Conservation (phyloP, 305 asterid species). For the Striga hermonthica region DNA sequence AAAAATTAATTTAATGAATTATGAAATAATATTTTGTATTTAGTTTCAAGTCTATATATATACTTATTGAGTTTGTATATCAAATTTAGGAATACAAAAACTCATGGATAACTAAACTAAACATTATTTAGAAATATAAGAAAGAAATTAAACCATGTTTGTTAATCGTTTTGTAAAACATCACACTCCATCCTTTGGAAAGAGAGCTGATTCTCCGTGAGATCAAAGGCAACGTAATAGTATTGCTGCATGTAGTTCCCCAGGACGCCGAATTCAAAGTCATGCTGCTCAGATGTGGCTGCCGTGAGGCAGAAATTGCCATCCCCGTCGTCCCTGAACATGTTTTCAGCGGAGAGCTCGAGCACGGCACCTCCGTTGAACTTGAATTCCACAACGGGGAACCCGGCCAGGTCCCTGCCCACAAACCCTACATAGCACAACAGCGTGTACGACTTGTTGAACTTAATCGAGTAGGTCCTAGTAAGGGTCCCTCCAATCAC, state of each 20-base stretch:
- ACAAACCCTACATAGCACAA: not conserved
- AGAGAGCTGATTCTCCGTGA: not conserved
- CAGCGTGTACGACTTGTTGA: not conserved
- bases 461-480: not conserved
- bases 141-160: too few species aligned
- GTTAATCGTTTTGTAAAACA: too few species aligned
- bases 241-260: not conserved
- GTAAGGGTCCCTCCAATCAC: not conserved
- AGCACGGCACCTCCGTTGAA: not conserved
- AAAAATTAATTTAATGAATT: too few species aligned
- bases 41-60: too few species aligned
- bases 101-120: too few species aligned
- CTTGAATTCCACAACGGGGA: not conserved
- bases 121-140: too few species aligned
- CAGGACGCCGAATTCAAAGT: not conserved
- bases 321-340: not conserved
- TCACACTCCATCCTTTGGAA: too few species aligned
- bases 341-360: not conserved
- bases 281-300: not conserved
- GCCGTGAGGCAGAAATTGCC: not conserved
- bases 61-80: too few species aligned
- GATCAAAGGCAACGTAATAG: not conserved
- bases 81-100: too few species aligned
- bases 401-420: not conserved
- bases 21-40: too few species aligned